phyloP scores from a whole-genome alignment of 805 yeast genomes.

The Lipomyces starkeyi region DNA sequence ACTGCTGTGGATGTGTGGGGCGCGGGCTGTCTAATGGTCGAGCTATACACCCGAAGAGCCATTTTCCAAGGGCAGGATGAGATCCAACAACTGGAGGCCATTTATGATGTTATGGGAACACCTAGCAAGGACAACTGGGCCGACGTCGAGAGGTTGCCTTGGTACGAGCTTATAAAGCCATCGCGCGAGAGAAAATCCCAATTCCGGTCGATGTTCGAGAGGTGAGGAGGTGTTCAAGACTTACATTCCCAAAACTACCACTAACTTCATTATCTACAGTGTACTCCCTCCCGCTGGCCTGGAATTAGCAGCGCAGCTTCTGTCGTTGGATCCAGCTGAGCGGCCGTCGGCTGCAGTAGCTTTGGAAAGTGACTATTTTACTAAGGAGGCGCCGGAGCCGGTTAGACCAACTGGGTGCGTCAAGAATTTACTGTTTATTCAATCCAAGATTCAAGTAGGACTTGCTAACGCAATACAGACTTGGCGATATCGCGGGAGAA shows the following conservation, averaged over 20 bases:
- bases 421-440: neutral
- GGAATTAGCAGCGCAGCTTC: constrained; percentile 66
- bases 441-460: neutral
- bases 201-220: constrained; percentile 55
- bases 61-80: constrained; percentile 90
- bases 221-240: constrained; percentile 34
- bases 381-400: constrained; percentile 64
- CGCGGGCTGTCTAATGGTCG: constrained; percentile 87
- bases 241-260: neutral
- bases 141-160: constrained; percentile 75
- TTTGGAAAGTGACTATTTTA: constrained; percentile 71
- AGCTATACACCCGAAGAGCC: constrained; percentile 75
- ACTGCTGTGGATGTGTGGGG: constrained; percentile 97
- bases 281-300: constrained; percentile 48
- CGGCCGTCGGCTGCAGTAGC: constrained; percentile 76
- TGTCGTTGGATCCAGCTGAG: constrained; percentile 69
- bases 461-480: constrained; percentile 30
- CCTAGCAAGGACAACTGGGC: constrained; percentile 81
- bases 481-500: constrained; percentile 71
- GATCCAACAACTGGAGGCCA: constrained; percentile 76
- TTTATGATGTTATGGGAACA: constrained; percentile 86
- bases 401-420: constrained; percentile 56
- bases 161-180: constrained; percentile 88
- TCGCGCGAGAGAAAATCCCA: constrained; percentile 44
- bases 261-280: constrained; percentile 3